A percentile compares a stretch with the other conserved stretches of the same genome.
Conservation (phyloP, 169 alveolate genomes). For the Cryptosporidium meleagridis region DNA sequence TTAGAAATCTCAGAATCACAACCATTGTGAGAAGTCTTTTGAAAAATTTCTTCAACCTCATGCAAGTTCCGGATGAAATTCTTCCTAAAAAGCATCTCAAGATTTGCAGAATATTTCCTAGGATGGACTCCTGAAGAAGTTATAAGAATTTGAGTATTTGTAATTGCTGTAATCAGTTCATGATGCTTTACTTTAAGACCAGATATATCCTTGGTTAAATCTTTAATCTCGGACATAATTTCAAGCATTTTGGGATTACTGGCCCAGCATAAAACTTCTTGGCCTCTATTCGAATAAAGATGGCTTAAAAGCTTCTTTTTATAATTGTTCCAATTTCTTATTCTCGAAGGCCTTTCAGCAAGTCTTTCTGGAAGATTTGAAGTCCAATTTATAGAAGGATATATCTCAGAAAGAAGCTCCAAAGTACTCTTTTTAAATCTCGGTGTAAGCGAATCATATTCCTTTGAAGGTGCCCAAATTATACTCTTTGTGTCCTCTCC, state of each 20-base stretch:
- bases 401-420: not conserved
- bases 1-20: not conserved
- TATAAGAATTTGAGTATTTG: conserved; percentile 5
- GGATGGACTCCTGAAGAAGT: not conserved
- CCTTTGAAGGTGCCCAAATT: conserved; percentile 64
- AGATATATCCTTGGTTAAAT: not conserved
- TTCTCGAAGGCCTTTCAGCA: conserved; percentile 18
- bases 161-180: conserved; percentile 2
- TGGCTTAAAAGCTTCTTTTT: not conserved
- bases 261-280: conserved; percentile 24
- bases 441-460: not conserved
- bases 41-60: conserved; percentile 6
- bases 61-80: not conserved
- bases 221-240: not conserved
- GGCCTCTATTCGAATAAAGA: not conserved
- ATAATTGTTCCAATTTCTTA: conserved; percentile 16
- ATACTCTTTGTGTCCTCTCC: conserved; percentile 1
- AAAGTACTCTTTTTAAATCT: conserved; percentile 8
- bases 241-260: not conserved
- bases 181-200: not conserved
- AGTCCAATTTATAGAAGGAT: not conserved
- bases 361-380: not conserved
- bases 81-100: conserved; percentile 34
- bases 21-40: not conserved
- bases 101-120: conserved; percentile 21